A percentile compares a stretch with the other conserved stretches of the same genome.
Conservation (phyloP, 352 stramenopile genomes). For the Phytopythium litorale region DNA sequence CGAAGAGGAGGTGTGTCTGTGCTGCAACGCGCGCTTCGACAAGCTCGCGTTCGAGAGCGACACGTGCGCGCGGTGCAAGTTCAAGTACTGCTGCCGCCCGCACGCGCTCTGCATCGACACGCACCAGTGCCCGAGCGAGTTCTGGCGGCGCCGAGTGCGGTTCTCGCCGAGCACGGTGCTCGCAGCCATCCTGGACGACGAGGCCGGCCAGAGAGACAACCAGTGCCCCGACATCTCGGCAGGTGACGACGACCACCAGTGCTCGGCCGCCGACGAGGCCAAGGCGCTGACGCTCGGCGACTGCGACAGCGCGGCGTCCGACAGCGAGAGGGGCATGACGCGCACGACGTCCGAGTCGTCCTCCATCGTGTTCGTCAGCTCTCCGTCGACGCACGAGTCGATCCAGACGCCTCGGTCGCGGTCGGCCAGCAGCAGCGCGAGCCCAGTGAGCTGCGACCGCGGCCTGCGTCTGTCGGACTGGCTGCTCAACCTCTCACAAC, state of each 20-base stretch:
- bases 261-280: background rate
- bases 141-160: background rate
- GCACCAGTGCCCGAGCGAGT: constrained; percentile 56
- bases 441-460: background rate
- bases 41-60: constrained; percentile 47
- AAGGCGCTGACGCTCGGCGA: background rate
- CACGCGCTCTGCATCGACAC: constrained; percentile 51
- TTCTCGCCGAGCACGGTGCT: background rate
- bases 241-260: constrained; percentile 7
- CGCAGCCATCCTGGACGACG: background rate
- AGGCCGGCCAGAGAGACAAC: background rate
- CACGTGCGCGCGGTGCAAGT: constrained; percentile 48
- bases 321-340: constrained; percentile 11
- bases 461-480: background rate
- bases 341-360: constrained; percentile 37
- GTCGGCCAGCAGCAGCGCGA: background rate
- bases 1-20: constrained; percentile 73
- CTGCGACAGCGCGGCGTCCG: background rate
- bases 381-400: constrained; percentile 22
- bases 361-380: constrained; percentile 48
- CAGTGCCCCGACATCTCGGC: background rate
- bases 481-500: background rate
- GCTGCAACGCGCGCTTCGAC: constrained; percentile 75
- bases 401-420: constrained; percentile 17
- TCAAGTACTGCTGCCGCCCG: constrained; percentile 57